These are phyloP conservation scores for Penicillium steckii DNA, from an alignment of 495 filamentous ascomycete genomes.

Conservation along the genomic window DNA sequence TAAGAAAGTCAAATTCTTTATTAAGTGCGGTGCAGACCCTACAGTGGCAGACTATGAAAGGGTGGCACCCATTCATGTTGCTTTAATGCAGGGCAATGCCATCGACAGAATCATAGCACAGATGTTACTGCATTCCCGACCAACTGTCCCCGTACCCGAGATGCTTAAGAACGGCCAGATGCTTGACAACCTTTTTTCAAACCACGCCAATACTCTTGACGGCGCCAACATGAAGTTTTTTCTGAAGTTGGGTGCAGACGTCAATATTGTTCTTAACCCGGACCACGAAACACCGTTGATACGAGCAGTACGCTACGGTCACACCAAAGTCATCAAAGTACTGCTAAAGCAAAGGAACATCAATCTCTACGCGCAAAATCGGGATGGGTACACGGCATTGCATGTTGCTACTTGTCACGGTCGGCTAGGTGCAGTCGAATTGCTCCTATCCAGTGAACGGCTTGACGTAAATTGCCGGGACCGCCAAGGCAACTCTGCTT, in stretches of 20 bases:
- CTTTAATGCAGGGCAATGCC: background rate
- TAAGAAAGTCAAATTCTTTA: background rate
- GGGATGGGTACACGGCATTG: conserved; percentile 1
- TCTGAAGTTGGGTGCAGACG: conserved; percentile 3
- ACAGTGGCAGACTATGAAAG: background rate
- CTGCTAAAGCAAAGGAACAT: background rate
- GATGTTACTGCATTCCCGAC: background rate
- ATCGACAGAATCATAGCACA: background rate
- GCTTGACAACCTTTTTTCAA: background rate
- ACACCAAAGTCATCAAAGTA: conserved; percentile 1
- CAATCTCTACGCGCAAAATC: background rate
- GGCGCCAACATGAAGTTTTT: conserved; percentile 1
- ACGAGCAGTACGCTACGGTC: background rate
- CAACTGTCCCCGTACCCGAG: background rate
- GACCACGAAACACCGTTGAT: conserved; percentile 1
- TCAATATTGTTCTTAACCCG: conserved; percentile 1
- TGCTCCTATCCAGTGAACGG: background rate
- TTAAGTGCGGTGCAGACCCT: conserved; percentile 1
- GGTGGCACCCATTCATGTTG: background rate
- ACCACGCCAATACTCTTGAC: background rate
- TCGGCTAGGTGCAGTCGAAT: conserved; percentile 1
- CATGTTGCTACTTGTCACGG: conserved; percentile 1
- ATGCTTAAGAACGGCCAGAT: background rate
- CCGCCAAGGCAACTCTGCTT: background rate
- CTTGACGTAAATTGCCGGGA: background rate